These are phyloP conservation scores for Yamadazyma atlantica DNA, from an alignment of 1,139 yeast genomes.

Conservation along the genomic window DNA sequence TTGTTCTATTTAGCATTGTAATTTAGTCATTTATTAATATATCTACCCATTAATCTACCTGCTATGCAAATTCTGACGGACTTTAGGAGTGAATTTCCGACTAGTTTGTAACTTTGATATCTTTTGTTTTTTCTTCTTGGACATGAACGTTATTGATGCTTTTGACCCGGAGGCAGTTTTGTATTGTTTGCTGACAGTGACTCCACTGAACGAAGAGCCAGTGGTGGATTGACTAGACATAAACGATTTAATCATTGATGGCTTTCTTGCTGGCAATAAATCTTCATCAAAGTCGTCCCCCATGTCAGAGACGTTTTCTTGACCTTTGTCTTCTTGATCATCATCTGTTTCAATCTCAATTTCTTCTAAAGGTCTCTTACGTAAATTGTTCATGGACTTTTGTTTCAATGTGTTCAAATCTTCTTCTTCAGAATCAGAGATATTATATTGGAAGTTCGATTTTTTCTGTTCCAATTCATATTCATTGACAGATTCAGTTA, in stretches of 20 bases:
- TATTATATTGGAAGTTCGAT: slow-evolving; percentile 36
- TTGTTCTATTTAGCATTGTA: slow-evolving; percentile 6
- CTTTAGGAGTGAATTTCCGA: background rate
- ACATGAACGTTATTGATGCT: slow-evolving; percentile 58
- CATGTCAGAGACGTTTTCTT: slow-evolving; percentile 15
- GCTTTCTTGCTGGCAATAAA: slow-evolving; percentile 39
- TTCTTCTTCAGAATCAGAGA: slow-evolving; percentile 33
- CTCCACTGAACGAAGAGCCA: slow-evolving; percentile 49
- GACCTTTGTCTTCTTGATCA: slow-evolving; percentile 10
- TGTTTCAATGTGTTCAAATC: slow-evolving; percentile 51
- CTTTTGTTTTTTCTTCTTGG: slow-evolving; percentile 25
- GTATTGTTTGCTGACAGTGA: slow-evolving; percentile 55
- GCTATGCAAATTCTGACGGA: slow-evolving; percentile 3
- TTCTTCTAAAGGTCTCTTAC: slow-evolving; percentile 20
- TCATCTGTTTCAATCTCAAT: slow-evolving; percentile 19
- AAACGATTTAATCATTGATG: slow-evolving; percentile 51
- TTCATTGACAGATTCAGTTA: slow-evolving; percentile 35
- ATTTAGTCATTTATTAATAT: background rate
- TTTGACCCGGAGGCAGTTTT: slow-evolving; percentile 57
- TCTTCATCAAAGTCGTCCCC: slow-evolving; percentile 27
- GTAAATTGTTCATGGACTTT: slow-evolving; percentile 33
- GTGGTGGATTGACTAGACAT: slow-evolving; percentile 34
- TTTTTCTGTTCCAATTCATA: slow-evolving; percentile 34
- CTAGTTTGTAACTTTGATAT: slow-evolving; percentile 5
- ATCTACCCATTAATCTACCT: background rate